Evolutionary conservation across 768 basidiomycete genomes (phyloP), one percentile per base, ranked within the genome.

Genomic region (Auricularia heimuer): DNA sequence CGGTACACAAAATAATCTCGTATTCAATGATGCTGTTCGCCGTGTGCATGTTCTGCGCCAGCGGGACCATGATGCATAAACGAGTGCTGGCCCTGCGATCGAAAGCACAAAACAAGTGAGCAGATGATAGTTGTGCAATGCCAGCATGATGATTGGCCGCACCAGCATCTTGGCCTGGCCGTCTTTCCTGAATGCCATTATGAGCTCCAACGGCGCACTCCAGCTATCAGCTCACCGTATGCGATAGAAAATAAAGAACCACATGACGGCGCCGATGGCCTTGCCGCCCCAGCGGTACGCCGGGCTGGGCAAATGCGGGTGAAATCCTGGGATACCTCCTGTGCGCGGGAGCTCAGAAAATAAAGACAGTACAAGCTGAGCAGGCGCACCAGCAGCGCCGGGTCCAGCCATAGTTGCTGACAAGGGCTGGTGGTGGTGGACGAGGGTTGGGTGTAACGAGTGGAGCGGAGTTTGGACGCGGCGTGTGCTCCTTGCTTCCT

Each of bases 161-260:
- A 60, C 56, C 24, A 60, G 56, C 56, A 60, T 33, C 56, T 60
- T 60, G 56, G 56, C 21, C 14, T 21, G 6, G 24, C 56, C 56
- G 29, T 60, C 56, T 60, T 60, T 60, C 34, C 56, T 60, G 34
- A 33, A 34, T 12, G 1, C 29, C 47, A 51, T 8, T 21, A 51
- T 51, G 18, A 18, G 56, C 56, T 7, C 56, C 16, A 21, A 60
- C 24, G 6, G 24, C 56, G 3, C 56, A 60, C 29, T 29, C 29
- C 1, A 35, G 29, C 24, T n/a, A 29, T 60, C 11, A 18, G 81
- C 89, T 72, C 71, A 96, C 94, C 93, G 82, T 68, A 90, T 89
- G 65, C 94, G 87, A 77, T 95, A 97, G 81, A 97, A 96, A 74
- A 97, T 94, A 81, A 94, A 97, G 85, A 96, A 96, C 94, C 94